Base-by-base conservation (phyloP, 2,329 filamentous ascomycete species). In the Diaporthe amygdali region DNA sequence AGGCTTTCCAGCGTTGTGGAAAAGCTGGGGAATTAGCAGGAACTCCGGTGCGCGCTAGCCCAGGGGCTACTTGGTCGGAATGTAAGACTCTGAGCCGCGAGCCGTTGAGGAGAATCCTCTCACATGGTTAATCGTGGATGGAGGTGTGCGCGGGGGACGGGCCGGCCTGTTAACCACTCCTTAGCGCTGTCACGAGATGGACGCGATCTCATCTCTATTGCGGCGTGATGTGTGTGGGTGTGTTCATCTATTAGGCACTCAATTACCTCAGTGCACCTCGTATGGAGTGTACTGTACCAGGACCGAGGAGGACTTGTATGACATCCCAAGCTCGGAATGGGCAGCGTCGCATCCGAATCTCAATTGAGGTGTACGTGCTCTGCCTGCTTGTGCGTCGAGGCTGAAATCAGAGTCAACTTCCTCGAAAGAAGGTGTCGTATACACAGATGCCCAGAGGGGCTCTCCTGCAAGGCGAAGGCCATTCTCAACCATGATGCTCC, bases 121-220 rank as follows among this genome's bases (percentile, higher is more conserved):
- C 59, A 34, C 59, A 64, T 64, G 59, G 59, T 37, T 64, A 7
- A 49, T 64, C 59, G 59, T 49, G 59, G 41, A 37, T 22, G 20
- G 20, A 30, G 34, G 34, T 27, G 59, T 37, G 59, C 59, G 59
- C 59, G 44, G 59, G 30, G 46, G 59, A 44, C 59, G 59, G 59
- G 27, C 59, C 44, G 59, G 59, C 41, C 41, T 34, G 25, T 63
- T 63, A 25, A 25, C n/a, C 41, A 34, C 8, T 63, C 20, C 59
- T 46, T 64, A 49, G 59, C 59, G 59, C 12, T 64, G 59, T 41
- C 44, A 64, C 59, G 41, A 63, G 41, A 63, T n/a, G 20, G 44
- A 32, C 41, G 41, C 59, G 44, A 63, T n/a, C 9, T 64, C n/a
- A 49, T 47, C n/a, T 25, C 30, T 64, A 49, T 64, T 32, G 59